Evolutionary conservation across 176 grass and related monocot genomes (phyloP), one percentile per base, ranked within the genome.

Genomic region (Bolboschoenus planiculmis): DNA sequence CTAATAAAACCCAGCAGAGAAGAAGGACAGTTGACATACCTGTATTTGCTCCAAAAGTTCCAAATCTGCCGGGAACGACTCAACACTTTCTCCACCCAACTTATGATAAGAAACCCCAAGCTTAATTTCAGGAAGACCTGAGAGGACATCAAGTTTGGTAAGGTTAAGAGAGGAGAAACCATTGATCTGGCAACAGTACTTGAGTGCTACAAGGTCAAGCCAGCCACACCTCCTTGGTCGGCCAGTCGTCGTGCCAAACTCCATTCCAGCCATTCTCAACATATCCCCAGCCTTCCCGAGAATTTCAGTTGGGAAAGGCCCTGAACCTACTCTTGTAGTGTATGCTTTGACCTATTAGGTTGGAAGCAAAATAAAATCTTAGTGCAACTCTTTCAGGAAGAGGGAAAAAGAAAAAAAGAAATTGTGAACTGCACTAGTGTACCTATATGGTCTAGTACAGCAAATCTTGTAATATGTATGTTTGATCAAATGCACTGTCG

Each of bases 141-240:
- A 90, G 23, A 98, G 59, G 37, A 98, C 95, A 78, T 98, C 95
- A 0, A 98, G 86, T 66, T 98, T 98, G 21, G 92, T 93, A 20
- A 98, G 89, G 86, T 98, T 98, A n/a, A 98, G 77, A 56, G 95
- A 90, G 3, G 90, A 88, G 39, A 98, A 98, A 5, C 95, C 92
- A 57, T 95, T 98, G 39, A 98, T 95, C 74, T 91, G 90, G 74
- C 90, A 98, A 61, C 84, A 88, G 84, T 94, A 98, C 72, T 87
- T 95, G 14, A 95, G 84, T 56, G 90, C 92, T 74, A 98, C 89
- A 70, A 95, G 84, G 81, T 98, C 95, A 60, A 98, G 95, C 92
- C 92, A 98, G 73, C 95, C 95, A 72, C 95, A 98, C 23, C 95
- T 90, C 57, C 92, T 89, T 4, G 95, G 95, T 15, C 90, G 88